A percentile compares a stretch with the other conserved stretches of the same genome.
phyloP scores from a whole-genome alignment of 2,329 filamentous ascomycete genomes.

The Fusarium caatingaense region DNA sequence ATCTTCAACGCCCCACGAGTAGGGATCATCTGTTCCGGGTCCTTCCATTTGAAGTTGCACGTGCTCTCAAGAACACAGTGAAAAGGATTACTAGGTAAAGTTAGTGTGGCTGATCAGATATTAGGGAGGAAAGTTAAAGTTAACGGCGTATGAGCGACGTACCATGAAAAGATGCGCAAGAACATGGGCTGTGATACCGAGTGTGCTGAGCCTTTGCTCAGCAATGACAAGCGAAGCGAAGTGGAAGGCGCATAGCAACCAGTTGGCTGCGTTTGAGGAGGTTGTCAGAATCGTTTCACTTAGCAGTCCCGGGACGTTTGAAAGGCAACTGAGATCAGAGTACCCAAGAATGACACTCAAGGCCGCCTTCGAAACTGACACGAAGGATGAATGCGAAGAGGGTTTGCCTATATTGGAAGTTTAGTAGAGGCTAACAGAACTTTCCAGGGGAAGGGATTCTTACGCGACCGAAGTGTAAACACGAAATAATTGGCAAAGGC shows the following conservation, averaged over 20 bases:
- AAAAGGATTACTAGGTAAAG: slow-evolving; percentile 2
- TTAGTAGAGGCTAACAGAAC: neutral
- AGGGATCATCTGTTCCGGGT: slow-evolving; percentile 68
- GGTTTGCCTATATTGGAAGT: neutral
- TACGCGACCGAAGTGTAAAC: neutral
- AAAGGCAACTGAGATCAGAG: neutral
- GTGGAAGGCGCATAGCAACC: slow-evolving; percentile 37
- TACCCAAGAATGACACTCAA: neutral
- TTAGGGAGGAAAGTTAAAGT: neutral
- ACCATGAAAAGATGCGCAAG: slow-evolving; percentile 8
- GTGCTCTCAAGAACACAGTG: slow-evolving; percentile 7
- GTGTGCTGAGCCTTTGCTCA: slow-evolving; percentile 31
- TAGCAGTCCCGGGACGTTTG: neutral
- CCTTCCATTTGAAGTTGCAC: slow-evolving; percentile 44
- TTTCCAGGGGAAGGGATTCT: neutral
- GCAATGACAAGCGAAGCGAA: slow-evolving; percentile 8
- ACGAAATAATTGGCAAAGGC: neutral
- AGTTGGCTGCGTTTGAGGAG: slow-evolving; percentile 8
- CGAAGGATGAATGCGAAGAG: neutral
- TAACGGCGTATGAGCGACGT: neutral
- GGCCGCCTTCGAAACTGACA: neutral
- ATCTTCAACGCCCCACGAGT: slow-evolving; percentile 75
- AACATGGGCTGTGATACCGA: slow-evolving; percentile 24
- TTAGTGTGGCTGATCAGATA: neutral
- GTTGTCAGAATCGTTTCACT: neutral